Conservation (phyloP, 140 eudicot species). For the Bidens hawaiensis region DNA sequence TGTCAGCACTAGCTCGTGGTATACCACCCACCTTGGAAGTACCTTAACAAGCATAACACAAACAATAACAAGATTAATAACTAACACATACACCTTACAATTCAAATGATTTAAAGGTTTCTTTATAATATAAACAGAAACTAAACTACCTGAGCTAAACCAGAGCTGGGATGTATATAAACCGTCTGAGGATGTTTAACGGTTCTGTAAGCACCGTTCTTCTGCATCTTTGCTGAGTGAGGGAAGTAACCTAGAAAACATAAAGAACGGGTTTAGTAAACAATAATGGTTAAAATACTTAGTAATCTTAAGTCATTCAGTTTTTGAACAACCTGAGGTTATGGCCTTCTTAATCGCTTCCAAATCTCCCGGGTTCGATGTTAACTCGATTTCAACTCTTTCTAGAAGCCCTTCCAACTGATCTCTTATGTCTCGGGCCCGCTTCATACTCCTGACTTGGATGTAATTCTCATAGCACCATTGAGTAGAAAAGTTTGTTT, state of each 20-base stretch:
- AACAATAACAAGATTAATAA: conserved; percentile 2
- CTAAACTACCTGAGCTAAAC: conserved; percentile 49
- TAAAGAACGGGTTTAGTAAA: not conserved
- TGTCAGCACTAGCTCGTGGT: conserved; percentile 66
- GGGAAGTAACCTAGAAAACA: conserved; percentile 56
- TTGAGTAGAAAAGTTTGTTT: conserved; percentile 47
- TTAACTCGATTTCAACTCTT: conserved; percentile 62
- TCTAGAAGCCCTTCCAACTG: conserved; percentile 71
- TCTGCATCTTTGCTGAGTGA: conserved; percentile 67
- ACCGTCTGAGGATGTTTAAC: conserved; percentile 71
- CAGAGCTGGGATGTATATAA: conserved; percentile 80
- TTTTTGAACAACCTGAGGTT: conserved; percentile 42
- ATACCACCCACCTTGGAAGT: conserved; percentile 75
- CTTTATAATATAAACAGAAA: not conserved
- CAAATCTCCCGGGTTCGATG: conserved; percentile 58
- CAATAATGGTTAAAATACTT: not conserved
- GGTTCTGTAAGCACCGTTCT: conserved; percentile 60
- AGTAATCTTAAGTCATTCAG: not conserved
- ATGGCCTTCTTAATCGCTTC: conserved; percentile 64
- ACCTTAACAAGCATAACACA: conserved; percentile 25
- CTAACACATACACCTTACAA: not conserved
- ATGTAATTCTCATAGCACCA: conserved; percentile 73
- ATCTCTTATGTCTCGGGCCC: conserved; percentile 77
- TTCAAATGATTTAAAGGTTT: too few species aligned
- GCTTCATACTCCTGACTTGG: conserved; percentile 83